Conservation (phyloP, 2,329 filamentous ascomycete species). For the Colletotrichum camelliae region DNA sequence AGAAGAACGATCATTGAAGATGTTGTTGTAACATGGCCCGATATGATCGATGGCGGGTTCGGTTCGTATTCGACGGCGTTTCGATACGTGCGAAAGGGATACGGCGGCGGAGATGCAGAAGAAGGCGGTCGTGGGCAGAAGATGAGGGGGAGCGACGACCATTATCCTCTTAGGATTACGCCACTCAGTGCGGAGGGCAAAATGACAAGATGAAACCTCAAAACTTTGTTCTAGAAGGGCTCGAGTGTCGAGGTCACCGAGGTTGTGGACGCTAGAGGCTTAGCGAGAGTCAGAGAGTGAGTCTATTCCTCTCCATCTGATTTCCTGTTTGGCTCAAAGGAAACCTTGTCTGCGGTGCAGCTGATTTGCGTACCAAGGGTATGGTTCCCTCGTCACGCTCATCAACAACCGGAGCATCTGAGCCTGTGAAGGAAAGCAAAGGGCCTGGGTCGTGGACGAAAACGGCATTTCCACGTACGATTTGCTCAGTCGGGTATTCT, state of each 20-base stretch:
- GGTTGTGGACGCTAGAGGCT: background rate
- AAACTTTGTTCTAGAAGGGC: conserved; percentile 4
- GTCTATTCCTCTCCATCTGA: background rate
- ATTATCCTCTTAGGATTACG: background rate
- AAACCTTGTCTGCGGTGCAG: background rate
- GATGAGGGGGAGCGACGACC: background rate
- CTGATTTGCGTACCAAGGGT: background rate
- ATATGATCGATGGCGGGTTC: background rate
- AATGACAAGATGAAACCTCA: background rate
- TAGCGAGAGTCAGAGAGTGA: background rate
- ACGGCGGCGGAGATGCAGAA: background rate
- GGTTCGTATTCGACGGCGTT: background rate
- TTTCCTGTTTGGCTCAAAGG: background rate
- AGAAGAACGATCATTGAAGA: background rate
- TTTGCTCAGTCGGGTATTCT: background rate
- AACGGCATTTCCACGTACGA: background rate
- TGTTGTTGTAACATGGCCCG: background rate
- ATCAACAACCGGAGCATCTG: background rate
- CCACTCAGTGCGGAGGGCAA: background rate
- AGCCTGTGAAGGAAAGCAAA: background rate
- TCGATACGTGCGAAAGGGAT: background rate
- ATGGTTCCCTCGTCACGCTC: background rate
- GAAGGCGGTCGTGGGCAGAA: accelerated
- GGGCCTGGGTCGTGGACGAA: background rate
- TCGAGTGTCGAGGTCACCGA: background rate